Evolutionary conservation across 768 basidiomycete genomes (phyloP).

Genomic region (Ephemerocybe angulata): DNA sequence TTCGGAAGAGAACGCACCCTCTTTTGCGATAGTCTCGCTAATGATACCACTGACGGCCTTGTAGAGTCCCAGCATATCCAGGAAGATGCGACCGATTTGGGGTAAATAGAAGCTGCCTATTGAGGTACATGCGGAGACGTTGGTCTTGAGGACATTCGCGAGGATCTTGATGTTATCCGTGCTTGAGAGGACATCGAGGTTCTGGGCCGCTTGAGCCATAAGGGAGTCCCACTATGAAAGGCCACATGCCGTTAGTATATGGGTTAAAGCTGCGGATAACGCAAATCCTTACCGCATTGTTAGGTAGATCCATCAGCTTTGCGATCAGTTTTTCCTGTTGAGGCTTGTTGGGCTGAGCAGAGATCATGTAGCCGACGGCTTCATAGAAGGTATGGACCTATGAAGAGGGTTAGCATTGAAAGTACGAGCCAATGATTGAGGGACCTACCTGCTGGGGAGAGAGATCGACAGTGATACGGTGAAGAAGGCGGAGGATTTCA

Average conservation of each 20-base stretch:
- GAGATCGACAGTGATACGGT: constrained; percentile 91
- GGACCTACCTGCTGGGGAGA: constrained; percentile 78
- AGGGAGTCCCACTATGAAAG: constrained; percentile 91
- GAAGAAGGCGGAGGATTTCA: constrained; percentile 88
- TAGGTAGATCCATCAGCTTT: constrained; percentile 96
- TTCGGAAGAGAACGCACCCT: constrained; percentile 54
- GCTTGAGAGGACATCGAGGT: constrained; percentile 86
- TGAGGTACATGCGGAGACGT: constrained; percentile 94
- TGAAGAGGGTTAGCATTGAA: not conserved
- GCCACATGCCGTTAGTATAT: too few relatives aligned
- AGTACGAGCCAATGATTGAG: too few relatives aligned
- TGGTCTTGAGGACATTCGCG: constrained; percentile 95
- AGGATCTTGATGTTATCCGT: constrained; percentile 95
- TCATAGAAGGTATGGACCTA: constrained; percentile 97
- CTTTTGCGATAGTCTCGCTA: constrained; percentile 83
- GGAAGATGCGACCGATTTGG: constrained; percentile 93
- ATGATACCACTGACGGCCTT: constrained; percentile 97
- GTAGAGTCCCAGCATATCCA: constrained; percentile 98
- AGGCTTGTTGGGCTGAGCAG: constrained; percentile 96
- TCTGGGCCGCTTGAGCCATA: constrained; percentile 93
- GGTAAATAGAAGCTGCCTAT: constrained; percentile 97
- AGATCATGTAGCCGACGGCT: constrained; percentile 99
- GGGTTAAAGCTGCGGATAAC: too few relatives aligned
- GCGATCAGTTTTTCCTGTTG: constrained; percentile 93
- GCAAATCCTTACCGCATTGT: constrained; percentile 91